Evolutionary conservation across 2,329 filamentous ascomycete species (phyloP).

Genomic region (Tolypocladium capitatum): DNA sequence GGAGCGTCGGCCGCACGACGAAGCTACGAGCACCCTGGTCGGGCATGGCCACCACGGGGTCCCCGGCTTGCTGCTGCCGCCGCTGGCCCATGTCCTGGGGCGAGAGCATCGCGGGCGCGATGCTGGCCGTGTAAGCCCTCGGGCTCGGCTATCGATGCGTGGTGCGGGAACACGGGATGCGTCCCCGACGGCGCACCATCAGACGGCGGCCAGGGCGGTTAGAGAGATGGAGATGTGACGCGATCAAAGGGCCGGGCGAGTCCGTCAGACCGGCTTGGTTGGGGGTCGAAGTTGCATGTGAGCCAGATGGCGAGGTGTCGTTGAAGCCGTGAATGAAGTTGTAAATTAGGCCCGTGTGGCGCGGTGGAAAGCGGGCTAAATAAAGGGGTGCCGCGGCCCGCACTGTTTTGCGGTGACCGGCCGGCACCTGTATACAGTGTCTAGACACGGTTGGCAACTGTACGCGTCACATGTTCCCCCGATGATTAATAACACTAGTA

Average conservation of each 20-base stretch:
- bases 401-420: neutral
- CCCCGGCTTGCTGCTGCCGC: slow-evolving; percentile 1
- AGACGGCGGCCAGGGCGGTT: neutral
- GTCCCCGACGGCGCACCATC: neutral
- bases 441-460: neutral
- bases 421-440: neutral
- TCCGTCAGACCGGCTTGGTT: neutral
- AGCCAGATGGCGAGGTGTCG: neutral
- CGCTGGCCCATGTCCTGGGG: neutral
- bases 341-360: slow-evolving; percentile 3
- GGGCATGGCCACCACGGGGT: neutral
- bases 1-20: slow-evolving; percentile 30
- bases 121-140: neutral
- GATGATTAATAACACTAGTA: no score
- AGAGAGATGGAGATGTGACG: neutral
- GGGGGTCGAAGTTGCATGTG: neutral
- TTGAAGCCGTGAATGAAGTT: neutral
- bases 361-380: neutral
- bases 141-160: neutral
- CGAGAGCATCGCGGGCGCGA: neutral
- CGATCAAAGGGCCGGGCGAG: neutral
- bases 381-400: neutral
- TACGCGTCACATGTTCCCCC: no score
- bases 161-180: neutral
- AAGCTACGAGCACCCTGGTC: slow-evolving; percentile 1